Evolutionary conservation across 2,329 filamentous ascomycete genomes (phyloP).

Genomic region (Acephala macrosclerotiorum): DNA sequence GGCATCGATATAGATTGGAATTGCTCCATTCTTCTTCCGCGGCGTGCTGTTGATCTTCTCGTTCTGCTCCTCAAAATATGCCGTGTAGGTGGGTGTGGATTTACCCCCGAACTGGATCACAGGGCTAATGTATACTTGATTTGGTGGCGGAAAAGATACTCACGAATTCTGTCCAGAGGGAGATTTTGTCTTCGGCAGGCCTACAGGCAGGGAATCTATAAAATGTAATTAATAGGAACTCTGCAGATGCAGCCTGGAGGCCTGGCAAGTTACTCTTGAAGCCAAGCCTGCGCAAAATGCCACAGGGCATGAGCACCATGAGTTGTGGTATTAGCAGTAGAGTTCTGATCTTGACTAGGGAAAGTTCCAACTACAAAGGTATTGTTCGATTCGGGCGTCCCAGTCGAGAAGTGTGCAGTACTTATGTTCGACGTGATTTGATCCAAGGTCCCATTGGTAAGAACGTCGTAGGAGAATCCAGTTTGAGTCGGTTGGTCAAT

Average conservation of each 20-base stretch:
- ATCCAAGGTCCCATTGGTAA: constrained; percentile 8
- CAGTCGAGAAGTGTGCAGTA: neutral
- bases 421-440: neutral
- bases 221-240: neutral
- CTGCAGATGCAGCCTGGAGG: no score
- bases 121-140: no score
- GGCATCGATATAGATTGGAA: no score
- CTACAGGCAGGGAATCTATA: neutral
- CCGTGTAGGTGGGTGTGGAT: neutral
- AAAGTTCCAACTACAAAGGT: constrained; percentile 10
- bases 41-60: neutral
- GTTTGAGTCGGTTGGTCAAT: constrained; percentile 70
- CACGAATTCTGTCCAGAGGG: neutral
- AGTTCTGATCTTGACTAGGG: neutral
- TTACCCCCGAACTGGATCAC: neutral
- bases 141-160: no score
- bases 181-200: neutral
- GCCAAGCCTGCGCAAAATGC: neutral
- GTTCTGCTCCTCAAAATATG: neutral
- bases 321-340: neutral
- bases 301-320: neutral
- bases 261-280: neutral
- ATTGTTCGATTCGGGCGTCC: neutral
- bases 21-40: no score
- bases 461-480: constrained; percentile 58